Evolutionary conservation across 2,329 filamentous ascomycete genomes (phyloP), one percentile per base, ranked within the genome.

Genomic region (Alternaria arborescens): DNA sequence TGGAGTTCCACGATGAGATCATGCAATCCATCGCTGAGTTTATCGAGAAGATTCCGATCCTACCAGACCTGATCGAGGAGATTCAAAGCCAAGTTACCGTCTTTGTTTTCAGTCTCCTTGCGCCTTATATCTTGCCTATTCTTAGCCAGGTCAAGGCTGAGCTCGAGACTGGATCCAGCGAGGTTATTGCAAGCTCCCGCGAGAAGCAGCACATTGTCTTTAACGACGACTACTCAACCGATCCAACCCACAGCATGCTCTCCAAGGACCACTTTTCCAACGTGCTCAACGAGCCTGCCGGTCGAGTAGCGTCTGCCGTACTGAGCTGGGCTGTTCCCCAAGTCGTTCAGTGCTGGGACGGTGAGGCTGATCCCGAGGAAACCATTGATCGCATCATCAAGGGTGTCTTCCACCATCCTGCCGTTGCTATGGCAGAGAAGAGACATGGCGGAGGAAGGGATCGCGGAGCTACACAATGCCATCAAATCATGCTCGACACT

Each of bases 181-280:
- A 97, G 78, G 91, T 97, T 71, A 97, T 97, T 66, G 85, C 92
- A 71, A 93, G 90, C 82, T 94, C 91, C 77, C 86, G 90, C 77
- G 87, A 90, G 53, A 90, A 97, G 82, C 93, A 97, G 81, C 88
- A 91, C 72, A 86, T 96, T 68, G 93, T 97, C 51, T 97, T 97
- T 79, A 81, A 91, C 44, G 89, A 97, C 67, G 90, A 96, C 73
- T 64, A 86, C 52, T 91, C 83, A 64, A 88, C 88, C 20, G 90
- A 97, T 73, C 94, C 94, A 0, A 97, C 94, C 1, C 94, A 97
- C 82, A 96, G 92, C 20, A 97, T 97, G 94, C 83, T 97, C 53
- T 93, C 93, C 60, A 97, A 97, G 82, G 94, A 97, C 72, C 94
- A 97, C 80, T 97, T 97, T 78, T 91, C 90, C 65, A 96, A 96